Evolutionary conservation across 2,329 filamentous ascomycete species (phyloP).

Genomic region (Phyllosticta paracitricarpa): DNA sequence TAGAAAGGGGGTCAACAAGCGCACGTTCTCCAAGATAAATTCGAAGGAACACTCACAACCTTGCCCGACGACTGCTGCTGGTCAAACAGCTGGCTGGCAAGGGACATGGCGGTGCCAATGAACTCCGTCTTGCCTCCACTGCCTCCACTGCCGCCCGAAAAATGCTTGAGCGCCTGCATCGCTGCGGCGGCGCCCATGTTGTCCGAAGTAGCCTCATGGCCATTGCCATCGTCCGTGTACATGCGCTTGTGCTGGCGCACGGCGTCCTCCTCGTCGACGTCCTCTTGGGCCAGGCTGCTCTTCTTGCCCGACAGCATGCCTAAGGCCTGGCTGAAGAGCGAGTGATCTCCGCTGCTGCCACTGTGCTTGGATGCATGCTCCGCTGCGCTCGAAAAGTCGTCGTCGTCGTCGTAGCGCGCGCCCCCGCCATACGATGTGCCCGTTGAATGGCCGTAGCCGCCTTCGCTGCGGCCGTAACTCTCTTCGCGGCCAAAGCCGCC

Average conservation of each 20-base stretch:
- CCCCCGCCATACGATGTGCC: slow-evolving; percentile 35
- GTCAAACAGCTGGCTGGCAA: slow-evolving; percentile 71
- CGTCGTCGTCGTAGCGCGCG: slow-evolving; percentile 27
- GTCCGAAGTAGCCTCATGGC: slow-evolving; percentile 32
- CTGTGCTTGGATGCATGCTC: slow-evolving; percentile 47
- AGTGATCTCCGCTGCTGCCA: slow-evolving; percentile 38
- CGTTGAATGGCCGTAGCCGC: slow-evolving; percentile 18
- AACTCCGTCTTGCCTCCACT: slow-evolving; percentile 60
- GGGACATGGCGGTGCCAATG: slow-evolving; percentile 75
- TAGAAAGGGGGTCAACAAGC: slow-evolving; percentile 9
- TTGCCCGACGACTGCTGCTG: slow-evolving; percentile 48
- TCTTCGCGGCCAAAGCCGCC: slow-evolving; percentile 18
- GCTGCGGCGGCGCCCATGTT: slow-evolving; percentile 60
- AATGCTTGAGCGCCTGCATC: slow-evolving; percentile 73
- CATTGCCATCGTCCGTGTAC: slow-evolving; percentile 48
- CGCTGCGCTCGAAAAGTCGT: slow-evolving; percentile 46
- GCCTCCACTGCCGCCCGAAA: slow-evolving; percentile 42
- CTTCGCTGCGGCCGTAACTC: slow-evolving; percentile 13
- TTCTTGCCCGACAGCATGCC: slow-evolving; percentile 46
- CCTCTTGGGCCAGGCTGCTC: slow-evolving; percentile 38
- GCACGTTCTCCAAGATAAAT: slow-evolving; percentile 7
- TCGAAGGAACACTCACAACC: slow-evolving; percentile 31
- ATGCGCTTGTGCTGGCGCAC: slow-evolving; percentile 66
- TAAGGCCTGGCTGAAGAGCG: slow-evolving; percentile 48
- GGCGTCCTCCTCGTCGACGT: slow-evolving; percentile 55